Conservation (phyloP, 306 rosid species). For the Mimosa bimucronata region DNA sequence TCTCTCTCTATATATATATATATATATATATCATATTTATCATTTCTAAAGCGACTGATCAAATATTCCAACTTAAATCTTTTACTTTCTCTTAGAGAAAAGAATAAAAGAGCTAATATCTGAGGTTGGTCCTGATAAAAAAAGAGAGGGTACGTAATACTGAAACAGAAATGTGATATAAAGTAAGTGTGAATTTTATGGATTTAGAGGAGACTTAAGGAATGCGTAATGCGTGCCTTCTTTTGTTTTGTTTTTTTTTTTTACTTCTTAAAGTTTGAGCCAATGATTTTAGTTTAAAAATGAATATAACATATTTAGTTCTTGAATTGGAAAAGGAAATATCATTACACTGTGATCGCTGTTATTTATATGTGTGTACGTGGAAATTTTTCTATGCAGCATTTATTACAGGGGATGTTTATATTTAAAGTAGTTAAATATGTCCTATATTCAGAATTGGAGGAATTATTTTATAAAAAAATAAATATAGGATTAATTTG, state of each 20-base stretch:
- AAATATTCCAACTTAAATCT: neutral
- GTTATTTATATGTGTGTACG: neutral
- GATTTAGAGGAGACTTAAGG: too few relatives aligned
- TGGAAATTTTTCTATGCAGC: neutral
- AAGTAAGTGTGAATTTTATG: too few relatives aligned
- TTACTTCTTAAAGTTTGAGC: neutral
- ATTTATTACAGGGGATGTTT: neutral
- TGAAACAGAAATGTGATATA: too few relatives aligned
- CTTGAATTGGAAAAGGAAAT: too few relatives aligned
- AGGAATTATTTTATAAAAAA: too few relatives aligned
- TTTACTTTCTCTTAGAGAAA: neutral
- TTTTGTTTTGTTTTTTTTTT: too few relatives aligned
- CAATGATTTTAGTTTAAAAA: neutral
- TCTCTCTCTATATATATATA: too few relatives aligned
- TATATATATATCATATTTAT: neutral
- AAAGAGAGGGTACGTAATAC: neutral
- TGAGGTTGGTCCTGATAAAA: neutral
- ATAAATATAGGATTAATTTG: neutral
- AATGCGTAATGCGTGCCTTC: too few relatives aligned
- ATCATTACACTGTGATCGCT: neutral
- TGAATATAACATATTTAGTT: too few relatives aligned
- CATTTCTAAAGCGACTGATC: neutral
- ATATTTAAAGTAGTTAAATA: too few relatives aligned
- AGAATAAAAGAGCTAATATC: neutral
- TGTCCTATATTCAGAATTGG: too few relatives aligned